Percentiles rank a stretch among this genome's conserved stretches.
Conservation (phyloP, 2,329 filamentous ascomycete genomes). For the Colletotrichum graminicola region DNA sequence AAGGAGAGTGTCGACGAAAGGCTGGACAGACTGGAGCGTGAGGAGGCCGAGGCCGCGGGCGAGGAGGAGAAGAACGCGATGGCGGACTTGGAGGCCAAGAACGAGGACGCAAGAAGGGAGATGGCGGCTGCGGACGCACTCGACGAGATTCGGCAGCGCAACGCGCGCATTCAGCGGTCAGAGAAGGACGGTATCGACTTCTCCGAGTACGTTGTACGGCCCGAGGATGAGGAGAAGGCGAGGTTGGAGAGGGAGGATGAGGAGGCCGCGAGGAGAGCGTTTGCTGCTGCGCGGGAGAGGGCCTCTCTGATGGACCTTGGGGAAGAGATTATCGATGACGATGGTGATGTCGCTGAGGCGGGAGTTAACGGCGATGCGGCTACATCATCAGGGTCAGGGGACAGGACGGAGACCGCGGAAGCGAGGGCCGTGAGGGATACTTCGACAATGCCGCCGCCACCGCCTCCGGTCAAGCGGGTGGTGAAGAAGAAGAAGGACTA, state of each 20-base stretch:
- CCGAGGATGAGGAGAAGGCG: conserved; percentile 70
- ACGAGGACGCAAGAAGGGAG: conserved; percentile 89
- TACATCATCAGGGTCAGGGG: conserved; percentile 37
- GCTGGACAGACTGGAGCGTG: conserved; percentile 83
- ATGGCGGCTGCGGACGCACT: conserved; percentile 97
- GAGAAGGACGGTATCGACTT: conserved; percentile 76
- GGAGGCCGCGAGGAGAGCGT: conserved; percentile 83
- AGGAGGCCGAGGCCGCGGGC: conserved; percentile 74
- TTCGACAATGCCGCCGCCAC: conserved; percentile 48
- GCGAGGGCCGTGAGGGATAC: conserved; percentile 50
- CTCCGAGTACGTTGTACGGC: conserved; percentile 63
- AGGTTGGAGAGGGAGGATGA: conserved; percentile 84
- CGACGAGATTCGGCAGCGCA: conserved; percentile 92
- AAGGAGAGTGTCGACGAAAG: conserved; percentile 89
- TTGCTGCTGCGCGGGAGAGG: conserved; percentile 72
- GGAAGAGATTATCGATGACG: conserved; percentile 58
- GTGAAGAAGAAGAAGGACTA: conserved; percentile 91
- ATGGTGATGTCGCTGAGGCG: conserved; percentile 43
- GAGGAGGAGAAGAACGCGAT: conserved; percentile 87
- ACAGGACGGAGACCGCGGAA: conserved; percentile 44
- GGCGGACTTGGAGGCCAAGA: conserved; percentile 95
- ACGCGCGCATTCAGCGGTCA: conserved; percentile 86
- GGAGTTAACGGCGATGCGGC: conserved; percentile 12
- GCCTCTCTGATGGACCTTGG: conserved; percentile 60
- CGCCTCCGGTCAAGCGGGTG: conserved; percentile 79